Evolutionary conservation across 805 yeast species (phyloP).

Genomic region (Metschnikowia hibisci): DNA sequence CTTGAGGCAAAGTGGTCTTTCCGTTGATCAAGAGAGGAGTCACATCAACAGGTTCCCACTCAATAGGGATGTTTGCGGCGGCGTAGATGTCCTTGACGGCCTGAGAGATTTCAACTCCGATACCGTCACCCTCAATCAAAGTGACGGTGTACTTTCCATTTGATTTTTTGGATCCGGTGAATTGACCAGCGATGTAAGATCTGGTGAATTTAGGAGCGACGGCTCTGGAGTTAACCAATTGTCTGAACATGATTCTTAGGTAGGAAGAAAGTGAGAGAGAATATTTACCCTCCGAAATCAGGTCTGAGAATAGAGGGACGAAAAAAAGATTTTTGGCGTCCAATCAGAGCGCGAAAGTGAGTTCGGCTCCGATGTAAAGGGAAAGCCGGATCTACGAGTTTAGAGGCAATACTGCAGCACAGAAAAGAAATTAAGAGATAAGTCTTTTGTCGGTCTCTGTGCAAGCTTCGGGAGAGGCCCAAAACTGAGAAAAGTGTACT

Average conservation of each 20-base stretch:
- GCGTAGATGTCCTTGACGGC: constrained; percentile 90
- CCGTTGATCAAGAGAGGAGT: constrained; percentile 91
- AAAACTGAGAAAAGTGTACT: neutral
- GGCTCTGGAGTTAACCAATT: constrained; percentile 18
- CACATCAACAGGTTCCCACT: constrained; percentile 96
- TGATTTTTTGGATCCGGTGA: constrained; percentile 58
- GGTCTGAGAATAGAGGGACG: constrained; percentile 11
- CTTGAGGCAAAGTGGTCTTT: constrained; percentile 87
- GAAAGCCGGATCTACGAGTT: neutral
- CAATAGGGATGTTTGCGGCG: constrained; percentile 94
- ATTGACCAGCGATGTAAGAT: constrained; percentile 59
- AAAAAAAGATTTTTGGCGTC: constrained; percentile 16
- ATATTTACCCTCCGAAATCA: constrained; percentile 6
- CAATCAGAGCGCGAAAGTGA: constrained; percentile 18
- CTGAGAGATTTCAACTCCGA: constrained; percentile 91
- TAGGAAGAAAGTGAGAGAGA: constrained; percentile 8
- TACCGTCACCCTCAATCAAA: constrained; percentile 97
- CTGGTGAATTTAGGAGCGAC: constrained; percentile 27
- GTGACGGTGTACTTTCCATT: constrained; percentile 92
- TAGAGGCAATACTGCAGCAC: too few species aligned
- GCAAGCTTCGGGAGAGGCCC: too few species aligned
- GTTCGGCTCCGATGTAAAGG: constrained; percentile 15
- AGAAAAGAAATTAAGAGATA: too few species aligned
- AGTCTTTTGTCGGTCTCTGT: too few species aligned
- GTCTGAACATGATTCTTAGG: constrained; percentile 19